These are phyloP conservation scores for Mortierella sp. DNA, from an alignment of 371 early-diverging fungal genomes.

Conservation along the genomic window DNA sequence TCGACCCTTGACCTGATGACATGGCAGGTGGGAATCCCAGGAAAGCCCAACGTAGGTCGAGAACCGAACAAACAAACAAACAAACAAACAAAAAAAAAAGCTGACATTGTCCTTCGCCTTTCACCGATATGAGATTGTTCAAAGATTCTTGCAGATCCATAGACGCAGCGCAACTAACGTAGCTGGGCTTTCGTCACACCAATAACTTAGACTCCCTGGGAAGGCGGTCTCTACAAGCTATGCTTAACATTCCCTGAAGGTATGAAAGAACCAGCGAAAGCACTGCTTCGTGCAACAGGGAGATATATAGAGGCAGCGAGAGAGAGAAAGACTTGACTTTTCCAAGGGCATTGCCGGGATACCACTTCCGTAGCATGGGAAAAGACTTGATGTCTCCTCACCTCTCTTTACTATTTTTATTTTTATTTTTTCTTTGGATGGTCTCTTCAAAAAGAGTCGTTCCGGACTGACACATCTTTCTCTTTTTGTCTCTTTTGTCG, in stretches of 20 bases:
- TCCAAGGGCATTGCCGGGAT: not conserved
- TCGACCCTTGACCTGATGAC: slow-evolving; percentile 85
- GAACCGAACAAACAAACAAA: not conserved
- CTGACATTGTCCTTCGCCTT: no score
- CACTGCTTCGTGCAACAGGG: no score
- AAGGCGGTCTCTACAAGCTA: slow-evolving; percentile 94
- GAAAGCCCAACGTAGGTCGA: slow-evolving; percentile 71
- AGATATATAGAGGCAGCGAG: no score
- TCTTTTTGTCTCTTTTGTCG: not conserved
- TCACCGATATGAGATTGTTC: no score
- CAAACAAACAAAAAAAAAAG: no score
- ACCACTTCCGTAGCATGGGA: not conserved
- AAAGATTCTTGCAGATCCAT: no score
- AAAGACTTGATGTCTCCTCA: no score
- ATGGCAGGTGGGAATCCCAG: slow-evolving; percentile 97
- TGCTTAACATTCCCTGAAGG: slow-evolving; percentile 91
- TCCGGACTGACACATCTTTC: no score
- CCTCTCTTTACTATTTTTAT: no score
- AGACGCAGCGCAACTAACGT: not conserved
- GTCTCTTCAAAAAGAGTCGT: no score
- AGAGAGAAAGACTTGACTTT: not conserved
- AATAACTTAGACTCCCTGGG: slow-evolving; percentile 91
- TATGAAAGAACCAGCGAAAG: slow-evolving; percentile 25
- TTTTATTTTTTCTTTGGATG: no score
- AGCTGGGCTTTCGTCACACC: not conserved